phyloP scores from a whole-genome alignment of 139 green algal species.

The Zygnema circumcarinatum region DNA sequence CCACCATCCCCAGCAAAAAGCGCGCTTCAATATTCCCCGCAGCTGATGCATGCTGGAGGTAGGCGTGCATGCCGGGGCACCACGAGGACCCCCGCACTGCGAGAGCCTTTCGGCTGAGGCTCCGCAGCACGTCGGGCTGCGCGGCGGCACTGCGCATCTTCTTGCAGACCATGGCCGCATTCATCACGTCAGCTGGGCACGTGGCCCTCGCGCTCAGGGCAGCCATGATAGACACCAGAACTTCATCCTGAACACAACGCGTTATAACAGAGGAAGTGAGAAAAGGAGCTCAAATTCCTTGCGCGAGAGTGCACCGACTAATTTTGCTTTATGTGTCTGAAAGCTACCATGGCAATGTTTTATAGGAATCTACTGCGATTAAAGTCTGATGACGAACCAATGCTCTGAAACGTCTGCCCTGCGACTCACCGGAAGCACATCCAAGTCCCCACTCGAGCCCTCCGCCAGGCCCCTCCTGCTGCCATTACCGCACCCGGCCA shows the following conservation, averaged over 20 bases:
- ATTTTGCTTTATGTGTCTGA: neutral
- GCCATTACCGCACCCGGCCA: too few species aligned
- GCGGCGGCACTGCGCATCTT: neutral
- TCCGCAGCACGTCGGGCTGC: neutral
- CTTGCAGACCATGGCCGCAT: neutral
- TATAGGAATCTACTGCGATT: too few species aligned
- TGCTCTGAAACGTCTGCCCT: neutral
- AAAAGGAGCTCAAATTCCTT: neutral
- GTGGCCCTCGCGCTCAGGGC: constrained; percentile 22
- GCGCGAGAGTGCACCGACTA: too few species aligned
- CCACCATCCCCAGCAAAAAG: constrained; percentile 29
- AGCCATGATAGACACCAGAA: constrained; percentile 33
- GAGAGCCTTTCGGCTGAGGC: constrained; percentile 1
- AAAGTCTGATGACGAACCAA: neutral
- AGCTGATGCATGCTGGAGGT: constrained; percentile 9
- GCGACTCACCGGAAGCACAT: neutral
- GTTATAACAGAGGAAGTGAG: neutral
- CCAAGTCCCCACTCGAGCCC: neutral
- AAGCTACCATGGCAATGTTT: neutral
- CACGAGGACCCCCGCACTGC: neutral
- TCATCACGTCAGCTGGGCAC: constrained; percentile 22
- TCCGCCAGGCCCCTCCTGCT: neutral
- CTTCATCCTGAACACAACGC: constrained; percentile 44
- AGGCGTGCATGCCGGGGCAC: neutral
- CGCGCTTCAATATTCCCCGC: constrained; percentile 47